These are phyloP conservation scores for Dothidotthia symphoricarpi DNA, from an alignment of 2,329 filamentous ascomycete species.

Conservation along the genomic window DNA sequence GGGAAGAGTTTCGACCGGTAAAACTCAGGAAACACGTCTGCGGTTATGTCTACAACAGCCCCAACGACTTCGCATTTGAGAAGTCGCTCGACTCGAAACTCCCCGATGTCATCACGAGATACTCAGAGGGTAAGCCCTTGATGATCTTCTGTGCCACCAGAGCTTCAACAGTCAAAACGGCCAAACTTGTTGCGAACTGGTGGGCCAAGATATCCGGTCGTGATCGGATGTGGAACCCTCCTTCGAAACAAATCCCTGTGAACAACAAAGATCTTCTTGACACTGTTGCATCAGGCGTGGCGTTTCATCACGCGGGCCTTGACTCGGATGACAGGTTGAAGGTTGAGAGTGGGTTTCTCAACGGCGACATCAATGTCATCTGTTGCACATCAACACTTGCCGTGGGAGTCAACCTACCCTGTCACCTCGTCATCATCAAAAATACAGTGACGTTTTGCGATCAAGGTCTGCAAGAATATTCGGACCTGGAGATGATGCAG, in stretches of 20 bases:
- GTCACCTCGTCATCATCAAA: constrained; percentile 80
- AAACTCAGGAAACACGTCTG: constrained; percentile 73
- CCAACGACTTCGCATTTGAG: constrained; percentile 77
- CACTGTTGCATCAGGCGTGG: constrained; percentile 60
- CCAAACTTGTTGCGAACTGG: constrained; percentile 63
- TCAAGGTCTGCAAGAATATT: constrained; percentile 64
- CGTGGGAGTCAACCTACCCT: constrained; percentile 79
- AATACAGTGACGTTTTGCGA: constrained; percentile 65
- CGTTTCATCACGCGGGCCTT: constrained; percentile 80
- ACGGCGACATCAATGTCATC: constrained; percentile 73
- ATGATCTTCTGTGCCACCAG: constrained; percentile 82
- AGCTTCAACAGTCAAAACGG: constrained; percentile 67
- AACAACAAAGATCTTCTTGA: constrained; percentile 60
- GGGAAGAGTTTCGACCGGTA: constrained; percentile 77
- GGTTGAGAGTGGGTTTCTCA: constrained; percentile 67
- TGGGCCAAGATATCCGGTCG: constrained; percentile 56
- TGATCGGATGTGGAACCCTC: constrained; percentile 63
- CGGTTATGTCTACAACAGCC: constrained; percentile 58
- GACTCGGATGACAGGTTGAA: constrained; percentile 61
- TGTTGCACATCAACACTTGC: constrained; percentile 86
- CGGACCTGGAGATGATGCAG: constrained; percentile 83
- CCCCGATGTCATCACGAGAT: constrained; percentile 62
- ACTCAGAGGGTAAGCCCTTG: constrained; percentile 70
- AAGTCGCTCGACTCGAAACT: constrained; percentile 65
- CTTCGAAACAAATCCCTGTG: constrained; percentile 53